Percentiles rank a stretch among this genome's conserved stretches.
Conservation (phyloP, 192 early-diverging fungal genomes). For the Coemansia brasiliensis region DNA sequence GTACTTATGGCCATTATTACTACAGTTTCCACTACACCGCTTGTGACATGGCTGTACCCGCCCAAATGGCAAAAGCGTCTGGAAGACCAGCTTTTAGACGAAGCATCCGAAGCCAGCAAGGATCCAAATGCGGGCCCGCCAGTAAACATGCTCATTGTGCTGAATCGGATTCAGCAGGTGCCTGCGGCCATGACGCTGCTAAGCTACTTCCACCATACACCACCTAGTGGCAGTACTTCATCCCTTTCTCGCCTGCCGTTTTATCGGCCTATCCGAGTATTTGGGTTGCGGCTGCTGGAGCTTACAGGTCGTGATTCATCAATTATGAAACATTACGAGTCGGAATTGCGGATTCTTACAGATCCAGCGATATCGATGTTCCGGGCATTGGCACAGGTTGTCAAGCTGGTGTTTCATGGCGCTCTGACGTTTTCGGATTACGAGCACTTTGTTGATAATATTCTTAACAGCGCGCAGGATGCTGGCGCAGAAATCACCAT, state of each 20-base stretch:
- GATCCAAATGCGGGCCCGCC: constrained; percentile 31
- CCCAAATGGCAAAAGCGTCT: constrained; percentile 58
- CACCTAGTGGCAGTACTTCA: constrained; percentile 14
- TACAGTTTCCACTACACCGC: constrained; percentile 85
- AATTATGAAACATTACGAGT: constrained; percentile 75
- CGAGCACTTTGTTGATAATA: constrained; percentile 69
- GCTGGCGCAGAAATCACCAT: constrained; percentile 65
- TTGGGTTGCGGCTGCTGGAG: constrained; percentile 78
- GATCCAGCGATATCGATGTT: constrained; percentile 85
- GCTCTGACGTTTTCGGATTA: constrained; percentile 61
- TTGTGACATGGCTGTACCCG: constrained; percentile 75
- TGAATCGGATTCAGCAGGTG: constrained; percentile 65
- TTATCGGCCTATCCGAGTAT: constrained; percentile 40
- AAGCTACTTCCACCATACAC: constrained; percentile 56
- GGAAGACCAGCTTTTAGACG: constrained; percentile 20
- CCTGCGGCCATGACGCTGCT: constrained; percentile 72
- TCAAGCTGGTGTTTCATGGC: constrained; percentile 63
- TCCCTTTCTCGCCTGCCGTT: constrained; percentile 10
- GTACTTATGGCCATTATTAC: constrained; percentile 84
- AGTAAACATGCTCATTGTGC: constrained; percentile 57
- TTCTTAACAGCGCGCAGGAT: constrained; percentile 60
- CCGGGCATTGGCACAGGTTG: constrained; percentile 76
- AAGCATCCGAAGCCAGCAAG: constrained; percentile 9
- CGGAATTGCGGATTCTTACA: constrained; percentile 57
- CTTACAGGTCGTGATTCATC: constrained; percentile 78